phyloP scores from a whole-genome alignment of 1,139 yeast species.

The Yamadazyma mexicana region DNA sequence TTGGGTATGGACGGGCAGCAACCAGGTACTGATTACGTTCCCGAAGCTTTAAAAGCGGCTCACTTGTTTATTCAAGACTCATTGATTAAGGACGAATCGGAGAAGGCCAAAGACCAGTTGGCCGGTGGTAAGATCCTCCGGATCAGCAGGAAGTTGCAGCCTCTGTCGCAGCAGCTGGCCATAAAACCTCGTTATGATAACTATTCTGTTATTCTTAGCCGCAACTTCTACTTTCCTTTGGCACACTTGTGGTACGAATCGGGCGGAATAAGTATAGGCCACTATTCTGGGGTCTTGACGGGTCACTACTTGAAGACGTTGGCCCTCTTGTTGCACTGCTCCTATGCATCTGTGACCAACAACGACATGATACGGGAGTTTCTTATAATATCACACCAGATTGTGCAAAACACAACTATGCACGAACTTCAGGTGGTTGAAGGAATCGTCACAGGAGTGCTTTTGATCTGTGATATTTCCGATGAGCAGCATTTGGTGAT shows the following conservation, averaged over 20 bases:
- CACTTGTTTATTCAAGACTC: constrained; percentile 28
- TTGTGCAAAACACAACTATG: constrained; percentile 19
- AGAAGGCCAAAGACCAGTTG: constrained; percentile 40
- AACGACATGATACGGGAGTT: constrained; percentile 60
- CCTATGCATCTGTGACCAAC: constrained; percentile 54
- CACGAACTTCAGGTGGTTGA: constrained; percentile 43
- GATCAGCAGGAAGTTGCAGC: constrained; percentile 32
- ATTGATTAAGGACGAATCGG: constrained; percentile 37
- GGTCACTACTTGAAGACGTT: constrained; percentile 63
- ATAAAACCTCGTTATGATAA: constrained; percentile 21
- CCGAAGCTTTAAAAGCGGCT: constrained; percentile 7
- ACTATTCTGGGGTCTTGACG: constrained; percentile 53
- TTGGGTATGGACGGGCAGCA: constrained; percentile 15
- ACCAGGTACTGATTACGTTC: constrained; percentile 8
- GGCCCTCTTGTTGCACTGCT: constrained; percentile 54
- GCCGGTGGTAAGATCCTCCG: constrained; percentile 52
- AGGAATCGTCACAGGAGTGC: constrained; percentile 46
- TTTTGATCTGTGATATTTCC: constrained; percentile 47
- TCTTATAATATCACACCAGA: constrained; percentile 36
- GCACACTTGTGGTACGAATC: constrained; percentile 53
- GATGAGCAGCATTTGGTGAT: constrained; percentile 37
- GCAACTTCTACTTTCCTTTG: constrained; percentile 56
- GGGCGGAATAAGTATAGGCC: constrained; percentile 48
- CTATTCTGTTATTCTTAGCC: constrained; percentile 48
- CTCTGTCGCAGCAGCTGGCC: constrained; percentile 8